phyloP scores from a whole-genome alignment of 768 basidiomycete species.

The Podaxis sp. region DNA sequence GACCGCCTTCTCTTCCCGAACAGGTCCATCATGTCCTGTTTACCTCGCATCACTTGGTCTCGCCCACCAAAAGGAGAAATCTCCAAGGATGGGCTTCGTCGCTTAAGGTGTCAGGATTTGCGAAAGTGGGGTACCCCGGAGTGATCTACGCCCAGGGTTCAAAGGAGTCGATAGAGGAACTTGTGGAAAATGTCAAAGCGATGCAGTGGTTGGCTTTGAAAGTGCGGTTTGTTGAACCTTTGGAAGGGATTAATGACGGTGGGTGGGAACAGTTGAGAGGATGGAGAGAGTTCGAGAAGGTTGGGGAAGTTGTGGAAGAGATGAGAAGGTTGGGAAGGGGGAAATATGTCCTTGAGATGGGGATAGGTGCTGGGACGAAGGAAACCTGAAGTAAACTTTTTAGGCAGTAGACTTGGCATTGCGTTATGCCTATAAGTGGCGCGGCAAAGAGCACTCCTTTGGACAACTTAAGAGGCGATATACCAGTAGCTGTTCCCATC shows the following conservation, averaged over 20 bases:
- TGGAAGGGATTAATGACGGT: slow-evolving; percentile 16
- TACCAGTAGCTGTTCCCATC: no score
- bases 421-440: no score
- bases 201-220: slow-evolving; percentile 81
- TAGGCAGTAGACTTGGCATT: no score
- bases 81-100: slow-evolving; percentile 55
- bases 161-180: slow-evolving; percentile 53
- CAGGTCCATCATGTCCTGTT: slow-evolving; percentile 53
- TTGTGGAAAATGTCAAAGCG: slow-evolving; percentile 61
- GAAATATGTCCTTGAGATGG: slow-evolving; percentile 57
- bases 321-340: slow-evolving; percentile 60
- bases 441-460: no score
- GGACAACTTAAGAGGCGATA: no score
- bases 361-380: slow-evolving; percentile 42
- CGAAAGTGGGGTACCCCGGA: slow-evolving; percentile 75
- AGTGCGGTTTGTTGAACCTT: slow-evolving; percentile 56
- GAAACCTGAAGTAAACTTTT: neutral
- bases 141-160: slow-evolving; percentile 69
- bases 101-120: slow-evolving; percentile 59
- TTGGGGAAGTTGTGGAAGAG: slow-evolving; percentile 66
- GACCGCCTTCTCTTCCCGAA: slow-evolving; percentile 8
- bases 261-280: slow-evolving; percentile 10
- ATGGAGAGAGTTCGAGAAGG: slow-evolving; percentile 69
- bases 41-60: slow-evolving; percentile 71
- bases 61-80: slow-evolving; percentile 59